A percentile compares a stretch with the other conserved stretches of the same genome.
These are phyloP conservation scores for Oryza glaberrima DNA, from an alignment of 176 grass and related monocot species.

Conservation along the genomic window DNA sequence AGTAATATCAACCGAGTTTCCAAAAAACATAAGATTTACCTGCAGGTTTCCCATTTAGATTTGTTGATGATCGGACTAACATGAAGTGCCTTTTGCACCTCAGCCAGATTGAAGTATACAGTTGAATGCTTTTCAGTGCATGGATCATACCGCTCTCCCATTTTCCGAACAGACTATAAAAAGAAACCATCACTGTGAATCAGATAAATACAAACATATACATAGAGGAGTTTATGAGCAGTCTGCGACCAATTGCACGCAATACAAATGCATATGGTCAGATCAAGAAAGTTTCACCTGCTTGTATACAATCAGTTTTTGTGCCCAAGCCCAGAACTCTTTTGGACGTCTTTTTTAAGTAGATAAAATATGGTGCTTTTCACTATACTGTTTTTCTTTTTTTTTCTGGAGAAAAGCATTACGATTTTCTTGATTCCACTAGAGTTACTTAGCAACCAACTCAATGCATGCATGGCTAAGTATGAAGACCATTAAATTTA, in stretches of 20 bases:
- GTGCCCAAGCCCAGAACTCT: neutral
- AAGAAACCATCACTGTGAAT: conserved; percentile 30
- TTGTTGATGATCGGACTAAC: conserved; percentile 71
- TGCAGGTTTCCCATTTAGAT: conserved; percentile 94
- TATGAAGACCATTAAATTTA: conserved; percentile 27
- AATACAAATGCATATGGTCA: conserved; percentile 16
- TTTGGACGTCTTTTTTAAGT: conserved; percentile 3
- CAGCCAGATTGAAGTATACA: conserved; percentile 93
- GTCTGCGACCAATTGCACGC: neutral
- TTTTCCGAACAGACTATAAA: conserved; percentile 74
- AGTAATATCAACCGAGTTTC: neutral
- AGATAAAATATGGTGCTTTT: neutral
- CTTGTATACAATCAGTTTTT: conserved; percentile 11
- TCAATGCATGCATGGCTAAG: conserved; percentile 4
- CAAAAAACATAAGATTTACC: conserved; percentile 57
- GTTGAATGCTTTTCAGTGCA: conserved; percentile 93
- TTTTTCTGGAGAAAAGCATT: neutral
- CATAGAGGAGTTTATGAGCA: neutral
- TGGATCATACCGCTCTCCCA: conserved; percentile 84
- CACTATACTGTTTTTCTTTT: neutral
- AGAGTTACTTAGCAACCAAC: neutral
- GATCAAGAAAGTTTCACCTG: neutral
- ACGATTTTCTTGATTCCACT: neutral
- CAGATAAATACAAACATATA: conserved; percentile 27
- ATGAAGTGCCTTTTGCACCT: conserved; percentile 94